Percentiles rank a stretch among this genome's conserved stretches.
Evolutionary conservation across 345 rosid species (phyloP).

Genomic region (Populus simonii): DNA sequence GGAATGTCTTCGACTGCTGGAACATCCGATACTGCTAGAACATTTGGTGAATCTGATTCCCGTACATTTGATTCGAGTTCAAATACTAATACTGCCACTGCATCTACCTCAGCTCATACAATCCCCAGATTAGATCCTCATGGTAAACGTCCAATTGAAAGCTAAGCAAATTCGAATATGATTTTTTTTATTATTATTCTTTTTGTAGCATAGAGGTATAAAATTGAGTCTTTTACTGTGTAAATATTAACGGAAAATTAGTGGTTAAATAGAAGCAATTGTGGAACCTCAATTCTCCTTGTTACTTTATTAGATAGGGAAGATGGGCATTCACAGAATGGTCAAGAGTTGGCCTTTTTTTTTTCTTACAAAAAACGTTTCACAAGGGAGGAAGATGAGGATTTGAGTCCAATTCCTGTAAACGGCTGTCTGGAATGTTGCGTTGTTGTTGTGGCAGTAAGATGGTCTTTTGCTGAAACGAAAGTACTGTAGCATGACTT

Average conservation of each 20-base stretch:
- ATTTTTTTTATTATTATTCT: neutral
- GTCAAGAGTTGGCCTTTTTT: no score
- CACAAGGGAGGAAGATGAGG: neutral
- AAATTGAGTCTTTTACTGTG: neutral
- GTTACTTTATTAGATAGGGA: neutral
- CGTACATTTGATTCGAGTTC: constrained; percentile 48
- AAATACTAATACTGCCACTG: constrained; percentile 33
- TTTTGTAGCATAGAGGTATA: neutral
- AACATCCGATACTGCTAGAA: constrained; percentile 25
- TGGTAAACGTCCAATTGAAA: constrained; percentile 23
- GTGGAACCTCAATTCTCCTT: neutral
- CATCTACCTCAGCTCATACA: constrained; percentile 33
- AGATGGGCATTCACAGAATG: neutral
- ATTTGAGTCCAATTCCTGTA: neutral
- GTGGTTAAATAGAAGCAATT: neutral
- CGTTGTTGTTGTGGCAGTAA: neutral
- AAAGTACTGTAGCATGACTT: no score
- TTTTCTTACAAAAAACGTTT: no score
- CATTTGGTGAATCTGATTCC: constrained; percentile 35
- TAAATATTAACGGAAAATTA: neutral
- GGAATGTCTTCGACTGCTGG: constrained; percentile 40
- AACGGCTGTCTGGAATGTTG: neutral
- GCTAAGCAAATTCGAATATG: neutral
- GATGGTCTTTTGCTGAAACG: neutral
- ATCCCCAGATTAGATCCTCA: constrained; percentile 19